phyloP scores from a whole-genome alignment of 768 basidiomycete species.

The Tephrocybe sp. region DNA sequence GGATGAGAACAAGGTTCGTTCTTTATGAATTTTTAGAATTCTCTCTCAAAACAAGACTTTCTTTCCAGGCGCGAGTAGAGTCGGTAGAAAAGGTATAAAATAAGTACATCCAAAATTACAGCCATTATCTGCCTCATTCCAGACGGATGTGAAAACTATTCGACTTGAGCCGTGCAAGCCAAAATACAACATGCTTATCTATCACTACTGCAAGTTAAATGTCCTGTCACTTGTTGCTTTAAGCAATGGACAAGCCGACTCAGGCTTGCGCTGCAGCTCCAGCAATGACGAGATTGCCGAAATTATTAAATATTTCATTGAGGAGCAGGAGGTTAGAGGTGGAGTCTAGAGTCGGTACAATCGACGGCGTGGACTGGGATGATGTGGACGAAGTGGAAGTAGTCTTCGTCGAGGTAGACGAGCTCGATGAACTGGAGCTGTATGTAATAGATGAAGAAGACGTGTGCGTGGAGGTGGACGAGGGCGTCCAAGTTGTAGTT shows the following conservation, averaged over 20 bases:
- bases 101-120: constrained; percentile 7
- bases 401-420: constrained; percentile 18
- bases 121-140: too few relatives aligned
- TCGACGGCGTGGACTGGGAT: constrained; percentile 1
- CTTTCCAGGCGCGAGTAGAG: constrained; percentile 24
- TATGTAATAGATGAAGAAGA: constrained; percentile 23
- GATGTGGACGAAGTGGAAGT: constrained; percentile 5
- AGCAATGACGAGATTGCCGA: constrained; percentile 32
- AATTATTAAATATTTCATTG: constrained; percentile 31
- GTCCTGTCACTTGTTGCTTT: too few relatives aligned
- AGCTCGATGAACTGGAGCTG: constrained; percentile 20
- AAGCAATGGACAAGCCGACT: not conserved
- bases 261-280: constrained; percentile 18
- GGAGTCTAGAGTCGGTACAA: constrained; percentile 3
- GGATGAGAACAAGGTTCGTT: constrained; percentile 71
- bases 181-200: too few relatives aligned
- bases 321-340: constrained; percentile 30
- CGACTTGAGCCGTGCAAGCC: too few relatives aligned
- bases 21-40: not conserved
- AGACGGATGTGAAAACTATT: too few relatives aligned
- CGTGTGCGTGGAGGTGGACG: not conserved
- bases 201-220: too few relatives aligned
- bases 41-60: constrained; percentile 3
- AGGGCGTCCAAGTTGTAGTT: constrained; percentile 18
- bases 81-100: constrained; percentile 16